Evolutionary conservation across 805 yeast genomes (phyloP).

Genomic region (Ogataea degrootiae): DNA sequence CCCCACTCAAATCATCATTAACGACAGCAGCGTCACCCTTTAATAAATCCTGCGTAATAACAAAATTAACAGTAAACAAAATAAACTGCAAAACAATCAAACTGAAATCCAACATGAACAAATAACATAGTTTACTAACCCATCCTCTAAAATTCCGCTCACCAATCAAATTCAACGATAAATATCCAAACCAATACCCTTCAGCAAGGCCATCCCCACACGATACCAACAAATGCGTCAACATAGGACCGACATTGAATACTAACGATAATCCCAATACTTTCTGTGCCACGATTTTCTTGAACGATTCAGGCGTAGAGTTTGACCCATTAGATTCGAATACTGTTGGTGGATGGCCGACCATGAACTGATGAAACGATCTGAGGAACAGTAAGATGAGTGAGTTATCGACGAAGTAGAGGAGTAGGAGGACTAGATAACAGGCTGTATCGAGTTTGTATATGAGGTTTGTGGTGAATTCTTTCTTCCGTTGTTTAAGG

Average conservation of each 20-base stretch:
- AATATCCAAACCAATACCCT: conserved; percentile 33
- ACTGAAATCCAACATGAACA: conserved; percentile 29
- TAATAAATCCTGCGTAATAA: conserved; percentile 24
- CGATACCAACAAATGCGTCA: conserved; percentile 34
- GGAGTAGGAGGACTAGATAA: conserved; percentile 31
- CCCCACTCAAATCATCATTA: background rate
- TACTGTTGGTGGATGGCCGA: conserved; percentile 38
- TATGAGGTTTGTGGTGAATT: conserved; percentile 34
- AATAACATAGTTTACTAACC: conserved; percentile 23
- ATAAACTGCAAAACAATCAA: conserved; percentile 28
- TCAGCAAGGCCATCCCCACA: conserved; percentile 20
- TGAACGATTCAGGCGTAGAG: conserved; percentile 17
- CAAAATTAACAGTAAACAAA: conserved; percentile 28
- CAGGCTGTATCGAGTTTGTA: conserved; percentile 33
- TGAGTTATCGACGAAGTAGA: conserved; percentile 40
- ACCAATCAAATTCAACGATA: conserved; percentile 43
- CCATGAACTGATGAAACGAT: conserved; percentile 32
- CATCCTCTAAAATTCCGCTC: conserved; percentile 28
- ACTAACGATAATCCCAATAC: conserved; percentile 23
- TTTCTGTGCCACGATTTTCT: conserved; percentile 27
- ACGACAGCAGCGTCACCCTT: conserved; percentile 12
- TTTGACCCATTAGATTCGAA: conserved; percentile 19
- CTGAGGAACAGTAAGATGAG: conserved; percentile 30
- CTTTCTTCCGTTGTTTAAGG: conserved; percentile 39
- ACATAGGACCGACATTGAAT: conserved; percentile 24